phyloP scores from a whole-genome alignment of 1,284 basidiomycete genomes.

The Cryptococcus sp. region DNA sequence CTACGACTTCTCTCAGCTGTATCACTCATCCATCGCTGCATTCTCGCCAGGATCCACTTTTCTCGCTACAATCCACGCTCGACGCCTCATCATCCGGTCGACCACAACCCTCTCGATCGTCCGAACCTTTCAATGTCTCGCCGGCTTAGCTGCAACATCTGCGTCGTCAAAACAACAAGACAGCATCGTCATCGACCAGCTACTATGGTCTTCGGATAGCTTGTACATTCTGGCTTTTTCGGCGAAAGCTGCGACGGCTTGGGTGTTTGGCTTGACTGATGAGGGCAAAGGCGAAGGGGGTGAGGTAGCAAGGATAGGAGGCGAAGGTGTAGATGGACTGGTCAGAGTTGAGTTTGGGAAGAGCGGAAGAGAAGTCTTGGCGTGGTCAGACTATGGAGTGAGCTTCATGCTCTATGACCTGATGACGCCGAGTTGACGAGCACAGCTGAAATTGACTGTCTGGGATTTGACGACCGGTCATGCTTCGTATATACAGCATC shows the following conservation, averaged over 20 bases:
- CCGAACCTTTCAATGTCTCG: slow-evolving; percentile 32
- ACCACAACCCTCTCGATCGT: slow-evolving; percentile 38
- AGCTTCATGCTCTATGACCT: slow-evolving; percentile 45
- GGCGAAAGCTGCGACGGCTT: slow-evolving; percentile 54
- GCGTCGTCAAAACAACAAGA: background rate
- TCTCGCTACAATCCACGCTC: slow-evolving; percentile 31
- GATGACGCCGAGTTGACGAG: slow-evolving; percentile 1
- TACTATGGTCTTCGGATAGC: slow-evolving; percentile 76
- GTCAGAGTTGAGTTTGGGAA: slow-evolving; percentile 78
- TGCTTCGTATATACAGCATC: slow-evolving; percentile 44
- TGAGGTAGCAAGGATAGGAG: slow-evolving; percentile 57
- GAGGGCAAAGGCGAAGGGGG: slow-evolving; percentile 58
- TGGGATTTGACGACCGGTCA: slow-evolving; percentile 67
- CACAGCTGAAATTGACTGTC: slow-evolving; percentile 67
- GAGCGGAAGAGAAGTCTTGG: slow-evolving; percentile 70
- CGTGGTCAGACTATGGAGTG: slow-evolving; percentile 82
- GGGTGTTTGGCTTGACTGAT: slow-evolving; percentile 54
- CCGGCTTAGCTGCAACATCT: background rate
- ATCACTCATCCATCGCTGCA: slow-evolving; percentile 18
- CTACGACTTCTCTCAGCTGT: slow-evolving; percentile 41
- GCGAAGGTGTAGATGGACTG: slow-evolving; percentile 76
- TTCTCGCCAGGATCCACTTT: slow-evolving; percentile 46
- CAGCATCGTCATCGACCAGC: slow-evolving; percentile 55
- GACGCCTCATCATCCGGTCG: slow-evolving; percentile 38
- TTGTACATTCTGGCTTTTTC: slow-evolving; percentile 71